Evolutionary conservation across 352 stramenopile genomes (phyloP), one percentile per base, ranked within the genome.

Genomic region (Phytopythium mirpurense): DNA sequence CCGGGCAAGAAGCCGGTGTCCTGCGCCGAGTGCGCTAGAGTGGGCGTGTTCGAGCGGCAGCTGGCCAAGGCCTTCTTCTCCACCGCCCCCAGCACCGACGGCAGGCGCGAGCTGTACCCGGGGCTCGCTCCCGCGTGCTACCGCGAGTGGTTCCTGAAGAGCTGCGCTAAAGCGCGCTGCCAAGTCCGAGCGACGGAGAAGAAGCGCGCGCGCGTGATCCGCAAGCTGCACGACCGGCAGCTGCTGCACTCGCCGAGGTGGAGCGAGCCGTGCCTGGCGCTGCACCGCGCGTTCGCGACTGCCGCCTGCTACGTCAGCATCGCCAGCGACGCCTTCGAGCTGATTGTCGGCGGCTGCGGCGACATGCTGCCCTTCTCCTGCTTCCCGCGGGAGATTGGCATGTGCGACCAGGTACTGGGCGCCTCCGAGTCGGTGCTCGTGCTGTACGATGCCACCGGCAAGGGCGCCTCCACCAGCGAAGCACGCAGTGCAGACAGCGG

Each of bases 351-450:
- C 9, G 53, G 54, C 34, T 38, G 44, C 31, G 63, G 63, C 21
- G 56, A 51, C 18, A 59, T 71, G 51, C 40, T 68, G 10, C 55
- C 58, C 31, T 71, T 63, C 38, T 71, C 60, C 2, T 65, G 56
- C 47, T 38, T 71, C 21, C 60, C 63, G 19, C 56, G 63, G 19
- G 60, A 68, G 34, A 65, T 71, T 27, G 52, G 57, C 40, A 66
- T 71, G 60, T 71, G 63, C 29, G 63, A 68, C 51, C 56, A 56
- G 51, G 32, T 51, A 3, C 52, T 68, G 11, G 59, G 62, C 12
- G 24, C 53, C 6, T 18, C 48, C 0, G 58, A 63, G 8, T 48
- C 62, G 21, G 36, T 53, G 21, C 42, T 69, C 2, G 38, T 56
- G 12, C 29, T 69, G 16, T 29, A 15, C 19, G 41, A 54, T 37